Evolutionary conservation across 352 stramenopile genomes (phyloP).

Genomic region (Phytopythium montanum): DNA sequence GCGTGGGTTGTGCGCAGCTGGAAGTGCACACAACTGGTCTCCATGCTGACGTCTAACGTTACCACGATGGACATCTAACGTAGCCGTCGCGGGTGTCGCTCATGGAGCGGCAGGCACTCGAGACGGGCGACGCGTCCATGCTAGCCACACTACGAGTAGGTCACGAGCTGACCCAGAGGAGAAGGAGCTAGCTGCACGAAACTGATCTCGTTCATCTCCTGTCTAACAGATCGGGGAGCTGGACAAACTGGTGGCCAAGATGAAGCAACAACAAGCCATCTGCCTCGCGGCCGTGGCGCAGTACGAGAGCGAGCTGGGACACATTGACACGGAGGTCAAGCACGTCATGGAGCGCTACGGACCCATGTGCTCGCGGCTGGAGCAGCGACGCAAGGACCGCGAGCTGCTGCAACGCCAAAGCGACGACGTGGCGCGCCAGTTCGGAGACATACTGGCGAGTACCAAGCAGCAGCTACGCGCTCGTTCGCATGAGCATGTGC

Average conservation of each 20-base stretch:
- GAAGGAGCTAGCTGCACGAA: background rate
- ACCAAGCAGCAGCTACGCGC: slow-evolving; percentile 55
- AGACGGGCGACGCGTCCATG: slow-evolving; percentile 74
- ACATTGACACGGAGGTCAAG: slow-evolving; percentile 58
- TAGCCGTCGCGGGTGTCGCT: slow-evolving; percentile 52
- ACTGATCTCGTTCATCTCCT: background rate
- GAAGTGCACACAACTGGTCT: background rate
- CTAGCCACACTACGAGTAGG: slow-evolving; percentile 61
- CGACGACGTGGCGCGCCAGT: slow-evolving; percentile 43
- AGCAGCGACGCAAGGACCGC: slow-evolving; percentile 46
- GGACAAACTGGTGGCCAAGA: slow-evolving; percentile 65
- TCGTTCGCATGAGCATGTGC: slow-evolving; percentile 54
- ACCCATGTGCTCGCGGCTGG: slow-evolving; percentile 55
- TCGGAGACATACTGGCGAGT: slow-evolving; percentile 58
- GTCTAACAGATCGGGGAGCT: slow-evolving; percentile 54
- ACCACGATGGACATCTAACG: background rate
- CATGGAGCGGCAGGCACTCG: slow-evolving; percentile 66
- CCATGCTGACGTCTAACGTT: background rate
- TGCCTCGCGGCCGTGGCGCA: slow-evolving; percentile 44
- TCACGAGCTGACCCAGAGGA: too few relatives aligned
- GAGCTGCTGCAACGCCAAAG: slow-evolving; percentile 40
- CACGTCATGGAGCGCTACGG: slow-evolving; percentile 66
- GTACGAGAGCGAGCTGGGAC: slow-evolving; percentile 52
- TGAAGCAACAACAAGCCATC: slow-evolving; percentile 61
- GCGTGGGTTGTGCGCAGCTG: background rate